Evolutionary conservation across 1,284 basidiomycete species (phyloP).

Genomic region (Prillingera fragicola): DNA sequence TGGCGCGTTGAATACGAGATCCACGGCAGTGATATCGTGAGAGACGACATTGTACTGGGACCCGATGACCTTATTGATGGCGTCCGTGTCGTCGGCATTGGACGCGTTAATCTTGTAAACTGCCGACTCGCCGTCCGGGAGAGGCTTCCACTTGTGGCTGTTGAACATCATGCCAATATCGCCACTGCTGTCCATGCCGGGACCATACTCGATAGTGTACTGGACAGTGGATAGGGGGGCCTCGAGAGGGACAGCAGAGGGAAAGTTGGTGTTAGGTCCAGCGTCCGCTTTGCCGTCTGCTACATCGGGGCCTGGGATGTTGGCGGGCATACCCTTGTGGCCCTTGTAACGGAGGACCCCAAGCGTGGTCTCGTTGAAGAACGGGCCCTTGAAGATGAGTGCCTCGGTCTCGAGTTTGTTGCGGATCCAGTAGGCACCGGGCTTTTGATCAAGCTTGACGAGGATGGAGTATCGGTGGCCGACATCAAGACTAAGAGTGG

Average conservation of each 20-base stretch:
- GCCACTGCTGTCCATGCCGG: not conserved
- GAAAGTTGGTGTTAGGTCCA: not conserved
- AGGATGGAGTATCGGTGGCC: conserved; percentile 25
- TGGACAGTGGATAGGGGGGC: conserved; percentile 3
- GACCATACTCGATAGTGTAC: conserved; percentile 9
- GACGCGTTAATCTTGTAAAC: not conserved
- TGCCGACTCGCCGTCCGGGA: conserved; percentile 4
- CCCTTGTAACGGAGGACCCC: conserved; percentile 18
- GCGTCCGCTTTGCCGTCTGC: not conserved
- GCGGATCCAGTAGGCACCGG: conserved; percentile 23
- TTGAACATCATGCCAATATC: conserved; percentile 14
- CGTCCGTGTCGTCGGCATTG: not conserved
- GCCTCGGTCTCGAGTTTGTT: conserved; percentile 5
- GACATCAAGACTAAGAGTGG: conserved; percentile 14
- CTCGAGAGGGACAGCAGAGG: conserved; percentile 3
- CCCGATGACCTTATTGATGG: not conserved
- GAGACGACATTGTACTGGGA: conserved; percentile 11
- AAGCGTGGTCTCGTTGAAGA: conserved; percentile 7
- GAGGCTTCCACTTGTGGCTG: conserved; percentile 8
- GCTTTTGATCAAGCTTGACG: conserved; percentile 17
- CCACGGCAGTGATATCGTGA: no score
- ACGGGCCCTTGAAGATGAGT: conserved; percentile 1
- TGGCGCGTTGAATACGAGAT: conserved; percentile 14
- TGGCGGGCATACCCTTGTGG: conserved; percentile 3
- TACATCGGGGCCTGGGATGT: conserved; percentile 3